Conservation (phyloP, 2,329 filamentous ascomycete species). For the Colletotrichum musicola region DNA sequence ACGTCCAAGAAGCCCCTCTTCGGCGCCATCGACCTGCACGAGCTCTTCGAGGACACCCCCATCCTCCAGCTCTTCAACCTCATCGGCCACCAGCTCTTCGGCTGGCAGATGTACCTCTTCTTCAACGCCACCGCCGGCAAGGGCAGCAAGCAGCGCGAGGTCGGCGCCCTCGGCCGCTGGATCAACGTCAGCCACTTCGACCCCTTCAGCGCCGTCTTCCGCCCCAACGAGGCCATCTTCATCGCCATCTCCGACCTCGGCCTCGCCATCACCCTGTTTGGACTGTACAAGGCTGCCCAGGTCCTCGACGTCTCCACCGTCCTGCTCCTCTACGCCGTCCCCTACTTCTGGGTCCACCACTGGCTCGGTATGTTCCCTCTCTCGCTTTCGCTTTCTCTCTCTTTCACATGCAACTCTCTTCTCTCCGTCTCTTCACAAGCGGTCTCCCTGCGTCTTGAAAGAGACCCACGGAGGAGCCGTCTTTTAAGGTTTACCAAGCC, state of each 20-base stretch:
- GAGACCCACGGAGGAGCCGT: neutral
- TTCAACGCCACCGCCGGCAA: conserved; percentile 67
- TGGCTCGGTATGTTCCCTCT: conserved; percentile 67
- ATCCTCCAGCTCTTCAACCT: conserved; percentile 66
- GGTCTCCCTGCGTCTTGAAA: too few species aligned
- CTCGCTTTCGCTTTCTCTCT: neutral
- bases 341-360: conserved; percentile 79
- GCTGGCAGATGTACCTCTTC: conserved; percentile 74
- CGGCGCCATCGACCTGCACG: conserved; percentile 58
- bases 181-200: conserved; percentile 69
- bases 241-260: conserved; percentile 73
- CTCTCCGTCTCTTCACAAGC: too few species aligned
- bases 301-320: conserved; percentile 69
- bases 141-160: conserved; percentile 61
- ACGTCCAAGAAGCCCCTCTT: conserved; percentile 50
- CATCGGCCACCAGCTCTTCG: conserved; percentile 72
- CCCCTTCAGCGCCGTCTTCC: conserved; percentile 72
- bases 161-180: conserved; percentile 49
- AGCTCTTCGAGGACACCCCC: conserved; percentile 74
- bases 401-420: too few species aligned
- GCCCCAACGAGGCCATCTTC: conserved; percentile 65
- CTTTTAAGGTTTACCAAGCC: conserved; percentile 2
- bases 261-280: conserved; percentile 62
- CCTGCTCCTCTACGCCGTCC: conserved; percentile 70
- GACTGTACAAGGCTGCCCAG: conserved; percentile 65